Evolutionary conservation across 257 asterid species (phyloP).

Genomic region (Rehmannia glutinosa): DNA sequence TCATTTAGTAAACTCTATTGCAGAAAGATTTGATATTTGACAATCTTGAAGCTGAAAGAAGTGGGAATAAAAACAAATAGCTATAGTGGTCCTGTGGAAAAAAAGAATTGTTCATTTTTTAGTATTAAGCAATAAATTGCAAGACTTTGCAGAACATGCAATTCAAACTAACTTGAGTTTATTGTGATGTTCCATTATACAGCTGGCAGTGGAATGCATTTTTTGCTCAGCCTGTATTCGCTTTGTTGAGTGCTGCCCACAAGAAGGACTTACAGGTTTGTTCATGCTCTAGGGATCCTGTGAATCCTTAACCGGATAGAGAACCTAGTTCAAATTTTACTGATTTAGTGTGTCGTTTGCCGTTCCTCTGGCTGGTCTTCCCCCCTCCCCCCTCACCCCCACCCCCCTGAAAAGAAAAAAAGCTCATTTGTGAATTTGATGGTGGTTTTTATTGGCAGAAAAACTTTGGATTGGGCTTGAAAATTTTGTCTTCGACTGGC

Average conservation of each 20-base stretch:
- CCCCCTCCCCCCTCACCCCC: not conserved
- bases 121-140: not conserved
- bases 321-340: not conserved
- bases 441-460: slow-evolving; percentile 51
- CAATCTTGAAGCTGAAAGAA: slow-evolving; percentile 9
- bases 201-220: slow-evolving; percentile 99
- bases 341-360: slow-evolving; percentile 7
- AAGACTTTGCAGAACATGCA: not conserved
- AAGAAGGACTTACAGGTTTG: slow-evolving; percentile 96
- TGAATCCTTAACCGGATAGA: slow-evolving; percentile 15
- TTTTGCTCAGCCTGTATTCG: slow-evolving; percentile 99
- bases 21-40: not conserved
- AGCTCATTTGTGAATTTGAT: slow-evolving; percentile 18
- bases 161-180: slow-evolving; percentile 13
- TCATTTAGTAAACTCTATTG: not conserved
- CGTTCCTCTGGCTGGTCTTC: slow-evolving; percentile 1
- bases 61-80: slow-evolving; percentile 3
- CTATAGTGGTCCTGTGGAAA: not conserved
- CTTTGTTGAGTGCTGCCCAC: slow-evolving; percentile 99
- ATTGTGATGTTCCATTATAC: slow-evolving; percentile 29
- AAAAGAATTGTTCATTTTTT: not conserved
- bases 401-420: not conserved
- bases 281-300: slow-evolving; percentile 20
- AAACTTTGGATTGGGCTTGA: slow-evolving; percentile 98
- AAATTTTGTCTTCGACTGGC: slow-evolving; percentile 98